Base-by-base conservation (phyloP, 2,329 filamentous ascomycete genomes). In the Apiospora marii region DNA sequence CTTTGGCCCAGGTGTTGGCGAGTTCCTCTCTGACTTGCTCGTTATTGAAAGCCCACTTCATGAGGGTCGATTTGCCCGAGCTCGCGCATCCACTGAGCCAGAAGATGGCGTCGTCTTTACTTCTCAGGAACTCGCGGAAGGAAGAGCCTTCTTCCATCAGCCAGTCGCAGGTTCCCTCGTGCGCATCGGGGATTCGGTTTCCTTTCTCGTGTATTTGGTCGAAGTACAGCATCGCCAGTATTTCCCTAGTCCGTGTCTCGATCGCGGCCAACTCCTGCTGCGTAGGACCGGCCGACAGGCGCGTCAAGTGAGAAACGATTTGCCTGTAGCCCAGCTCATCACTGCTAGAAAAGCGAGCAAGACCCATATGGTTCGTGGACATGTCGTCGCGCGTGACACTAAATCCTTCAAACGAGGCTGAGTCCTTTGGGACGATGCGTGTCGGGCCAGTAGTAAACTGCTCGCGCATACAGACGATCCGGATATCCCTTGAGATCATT, bases 51-150 rank as follows among this genome's bases (percentile, higher is more conserved):
- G 67, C 51, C 69, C 70, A 70, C 44, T 74, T 76, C 68, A 75
- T 72, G 27, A 76, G 71, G 0, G 75, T 76, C 37, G 72, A 74
- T 70, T 77, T 77, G 14, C 75, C 75, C n/a, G 74, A 74, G 7
- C 76, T 75, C 27, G 76, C 58, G n/a, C 74, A 74, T 16, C 76
- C 76, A n/a, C 70, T 73, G 44, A 76, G 74, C 74, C 74, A 77
- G 64, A 75, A 77, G 19, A 74, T 46, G 19, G 69, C 13, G 19
- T 70, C 37, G 34, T 72, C 71, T 64, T 73, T 72, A 30, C 69
- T 51, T 22, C 67, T 51, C 0, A 76, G 71, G 74, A 75, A 77
- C 27, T 67, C 44, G 24, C 49, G 37, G 67, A 73, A 73, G 4
- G 49, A 61, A 13, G 72, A 73, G 14, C 37, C 43, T 43, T 46